Conservation (phyloP, 805 yeast genomes). For the Yarrowia hollandica region DNA sequence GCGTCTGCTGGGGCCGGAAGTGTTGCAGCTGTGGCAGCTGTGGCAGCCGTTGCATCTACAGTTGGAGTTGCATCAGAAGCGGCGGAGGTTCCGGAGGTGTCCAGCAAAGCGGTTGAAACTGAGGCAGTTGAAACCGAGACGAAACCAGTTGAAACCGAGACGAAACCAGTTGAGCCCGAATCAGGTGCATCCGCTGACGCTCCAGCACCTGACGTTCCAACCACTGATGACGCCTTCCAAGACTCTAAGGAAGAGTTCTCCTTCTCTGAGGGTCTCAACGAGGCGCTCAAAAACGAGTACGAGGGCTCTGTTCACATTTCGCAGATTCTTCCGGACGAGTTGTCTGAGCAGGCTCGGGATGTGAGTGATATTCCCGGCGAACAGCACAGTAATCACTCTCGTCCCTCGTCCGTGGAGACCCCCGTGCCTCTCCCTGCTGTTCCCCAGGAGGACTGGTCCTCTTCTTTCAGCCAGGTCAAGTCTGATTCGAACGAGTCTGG, state of each 20-base stretch:
- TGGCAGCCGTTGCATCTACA: not conserved
- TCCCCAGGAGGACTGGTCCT: no score
- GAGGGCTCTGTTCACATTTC: slow-evolving; percentile 6
- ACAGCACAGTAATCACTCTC: no score
- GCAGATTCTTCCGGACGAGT: slow-evolving; percentile 16
- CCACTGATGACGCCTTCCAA: slow-evolving; percentile 6
- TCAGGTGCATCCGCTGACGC: not conserved
- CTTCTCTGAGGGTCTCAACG: slow-evolving; percentile 5
- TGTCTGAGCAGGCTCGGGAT: slow-evolving; percentile 11
- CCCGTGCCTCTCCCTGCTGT: slow-evolving; percentile 11
- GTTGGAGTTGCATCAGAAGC: no score
- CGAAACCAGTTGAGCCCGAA: not conserved
- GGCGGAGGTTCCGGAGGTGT: no score
- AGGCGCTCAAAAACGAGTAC: slow-evolving; percentile 20
- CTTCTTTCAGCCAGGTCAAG: not conserved
- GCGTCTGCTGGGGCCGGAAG: not conserved
- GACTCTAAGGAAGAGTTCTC: slow-evolving; percentile 26
- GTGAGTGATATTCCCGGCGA: slow-evolving; percentile 12
- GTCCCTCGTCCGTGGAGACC: not conserved
- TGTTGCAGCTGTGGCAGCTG: not conserved
- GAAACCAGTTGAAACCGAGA: no score
- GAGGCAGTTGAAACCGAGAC: no score
- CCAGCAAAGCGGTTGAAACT: no score
- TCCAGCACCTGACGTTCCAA: no score
- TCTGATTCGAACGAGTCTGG: not conserved